Conservation (phyloP, 202 grass and related monocot genomes). For the Zizania palustris region DNA sequence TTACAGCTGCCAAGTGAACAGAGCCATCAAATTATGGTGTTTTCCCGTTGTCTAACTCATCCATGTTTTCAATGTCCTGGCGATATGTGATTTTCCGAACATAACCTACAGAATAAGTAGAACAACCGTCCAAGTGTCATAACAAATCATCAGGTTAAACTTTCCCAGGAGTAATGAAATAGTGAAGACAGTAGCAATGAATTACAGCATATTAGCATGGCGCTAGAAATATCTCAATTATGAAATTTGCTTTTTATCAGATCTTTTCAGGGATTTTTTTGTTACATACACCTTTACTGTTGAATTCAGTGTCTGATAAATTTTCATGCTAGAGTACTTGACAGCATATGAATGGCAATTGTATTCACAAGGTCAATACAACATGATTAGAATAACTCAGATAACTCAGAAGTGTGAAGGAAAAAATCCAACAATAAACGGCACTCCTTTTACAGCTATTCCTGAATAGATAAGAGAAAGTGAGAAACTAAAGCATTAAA, state of each 20-base stretch:
- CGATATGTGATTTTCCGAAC: constrained; percentile 91
- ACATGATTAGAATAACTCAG: neutral
- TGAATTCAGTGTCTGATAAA: neutral
- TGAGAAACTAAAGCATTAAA: neutral
- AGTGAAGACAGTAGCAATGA: constrained; percentile 3
- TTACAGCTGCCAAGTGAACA: constrained; percentile 20
- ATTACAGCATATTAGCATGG: neutral
- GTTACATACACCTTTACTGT: neutral
- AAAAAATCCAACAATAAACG: neutral
- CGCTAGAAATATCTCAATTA: constrained; percentile 12
- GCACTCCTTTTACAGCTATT: neutral
- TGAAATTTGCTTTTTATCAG: neutral
- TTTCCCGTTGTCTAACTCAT: constrained; percentile 78
- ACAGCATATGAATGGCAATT: neutral
- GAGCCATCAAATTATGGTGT: constrained; percentile 57
- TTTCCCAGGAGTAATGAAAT: neutral
- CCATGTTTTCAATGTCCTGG: constrained; percentile 74
- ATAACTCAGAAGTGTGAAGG: neutral
- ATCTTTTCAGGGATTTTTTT: neutral
- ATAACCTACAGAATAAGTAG: constrained; percentile 68
- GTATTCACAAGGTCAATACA: neutral
- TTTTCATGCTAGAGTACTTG: neutral
- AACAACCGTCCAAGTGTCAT: neutral
- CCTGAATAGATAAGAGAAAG: neutral
- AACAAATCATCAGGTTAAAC: constrained; percentile 27